phyloP scores from a whole-genome alignment of 192 early-diverging fungal genomes.

The Coemansia sp. region DNA sequence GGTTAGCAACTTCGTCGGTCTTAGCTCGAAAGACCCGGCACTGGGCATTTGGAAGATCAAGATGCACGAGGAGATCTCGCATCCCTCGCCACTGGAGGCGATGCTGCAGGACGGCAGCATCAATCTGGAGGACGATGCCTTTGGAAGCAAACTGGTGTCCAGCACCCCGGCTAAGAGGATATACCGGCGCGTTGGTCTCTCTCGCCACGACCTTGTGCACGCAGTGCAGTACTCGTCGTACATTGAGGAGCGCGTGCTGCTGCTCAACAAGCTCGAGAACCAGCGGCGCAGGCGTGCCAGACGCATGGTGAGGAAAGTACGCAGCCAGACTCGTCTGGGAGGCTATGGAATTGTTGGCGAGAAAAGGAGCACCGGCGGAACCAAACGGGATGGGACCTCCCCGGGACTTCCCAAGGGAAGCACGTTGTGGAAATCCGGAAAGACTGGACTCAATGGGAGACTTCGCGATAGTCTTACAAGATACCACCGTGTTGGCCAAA shows the following conservation, averaged over 20 bases:
- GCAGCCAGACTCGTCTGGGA: constrained; percentile 14
- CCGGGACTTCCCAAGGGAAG: constrained; percentile 15
- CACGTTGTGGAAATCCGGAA: constrained; percentile 17
- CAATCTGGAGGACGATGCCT: not conserved
- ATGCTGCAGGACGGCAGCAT: constrained; percentile 18
- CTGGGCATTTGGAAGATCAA: constrained; percentile 56
- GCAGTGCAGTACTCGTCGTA: constrained; percentile 40
- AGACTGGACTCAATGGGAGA: constrained; percentile 24
- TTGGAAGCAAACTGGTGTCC: constrained; percentile 13
- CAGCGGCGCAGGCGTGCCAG: constrained; percentile 20
- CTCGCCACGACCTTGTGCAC: constrained; percentile 36
- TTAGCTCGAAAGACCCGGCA: constrained; percentile 41
- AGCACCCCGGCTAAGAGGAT: constrained; percentile 39
- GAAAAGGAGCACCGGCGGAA: not conserved
- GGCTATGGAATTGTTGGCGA: constrained; percentile 12
- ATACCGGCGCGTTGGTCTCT: constrained; percentile 44
- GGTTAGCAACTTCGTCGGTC: constrained; percentile 39
- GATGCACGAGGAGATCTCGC: constrained; percentile 51
- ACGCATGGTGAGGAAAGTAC: constrained; percentile 11
- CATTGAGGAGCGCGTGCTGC: constrained; percentile 37
- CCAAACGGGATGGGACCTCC: constrained; percentile 15
- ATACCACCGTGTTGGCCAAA: constrained; percentile 30
- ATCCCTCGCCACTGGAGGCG: constrained; percentile 30
- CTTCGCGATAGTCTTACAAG: constrained; percentile 34
- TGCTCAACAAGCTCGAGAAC: constrained; percentile 33